Conservation (phyloP, 768 basidiomycete genomes). For the Lactifluus subvellereus region DNA sequence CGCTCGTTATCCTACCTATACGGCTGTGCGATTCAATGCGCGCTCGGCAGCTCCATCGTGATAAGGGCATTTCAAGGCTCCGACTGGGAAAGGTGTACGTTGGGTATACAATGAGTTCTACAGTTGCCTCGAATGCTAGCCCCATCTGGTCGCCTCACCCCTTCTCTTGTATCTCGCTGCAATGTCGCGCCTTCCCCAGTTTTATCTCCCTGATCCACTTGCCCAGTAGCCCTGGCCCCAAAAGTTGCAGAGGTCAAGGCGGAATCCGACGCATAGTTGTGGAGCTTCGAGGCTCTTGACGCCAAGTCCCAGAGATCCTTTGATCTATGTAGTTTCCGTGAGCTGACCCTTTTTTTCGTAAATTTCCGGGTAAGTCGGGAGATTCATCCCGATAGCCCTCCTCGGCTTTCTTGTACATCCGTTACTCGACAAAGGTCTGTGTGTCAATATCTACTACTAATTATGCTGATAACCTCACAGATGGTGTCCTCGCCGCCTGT, state of each 20-base stretch:
- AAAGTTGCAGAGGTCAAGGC: constrained; percentile 30
- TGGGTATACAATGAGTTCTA: not conserved
- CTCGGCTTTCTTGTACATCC: constrained; percentile 10
- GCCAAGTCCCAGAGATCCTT: constrained; percentile 36
- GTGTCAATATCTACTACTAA: not conserved
- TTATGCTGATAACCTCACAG: not conserved
- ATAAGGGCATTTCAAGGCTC: not conserved
- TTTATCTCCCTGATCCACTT: constrained; percentile 36
- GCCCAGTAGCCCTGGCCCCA: constrained; percentile 42
- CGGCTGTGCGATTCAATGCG: too few relatives aligned
- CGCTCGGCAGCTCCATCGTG: too few relatives aligned
- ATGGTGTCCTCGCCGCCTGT: constrained; percentile 3
- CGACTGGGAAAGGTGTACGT: not conserved
- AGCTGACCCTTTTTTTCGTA: too few relatives aligned
- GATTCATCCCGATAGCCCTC: not conserved
- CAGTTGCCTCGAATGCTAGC: not conserved
- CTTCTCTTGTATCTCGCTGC: not conserved
- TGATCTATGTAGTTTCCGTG: constrained; percentile 35
- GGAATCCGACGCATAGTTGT: constrained; percentile 36
- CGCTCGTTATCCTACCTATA: too few relatives aligned
- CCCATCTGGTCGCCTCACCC: not conserved
- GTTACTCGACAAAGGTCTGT: constrained; percentile 7
- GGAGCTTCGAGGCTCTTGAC: constrained; percentile 35
- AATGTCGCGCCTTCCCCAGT: constrained; percentile 9
- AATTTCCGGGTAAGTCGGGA: not conserved